Base-by-base conservation (phyloP, 1,139 yeast genomes). In the Kodamaea ohmeri region DNA sequence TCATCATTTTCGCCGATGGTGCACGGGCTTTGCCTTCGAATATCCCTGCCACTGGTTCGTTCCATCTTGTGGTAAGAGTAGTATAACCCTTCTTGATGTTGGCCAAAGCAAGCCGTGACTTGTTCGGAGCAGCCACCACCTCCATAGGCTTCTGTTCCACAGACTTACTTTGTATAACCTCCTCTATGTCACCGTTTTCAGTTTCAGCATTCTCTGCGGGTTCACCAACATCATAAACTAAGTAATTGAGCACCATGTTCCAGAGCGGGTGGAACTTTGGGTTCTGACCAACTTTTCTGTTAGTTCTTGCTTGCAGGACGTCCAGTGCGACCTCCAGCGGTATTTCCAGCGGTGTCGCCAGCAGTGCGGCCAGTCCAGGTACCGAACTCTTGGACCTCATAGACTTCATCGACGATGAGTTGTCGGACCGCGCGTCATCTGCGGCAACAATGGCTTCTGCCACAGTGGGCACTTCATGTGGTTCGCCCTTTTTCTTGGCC, bases 211-310 rank as follows among this genome's bases (percentile, higher is more conserved):
- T 32, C 7, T 39, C 31, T 6, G n/a, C n/a, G n/a, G n/a, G n/a
- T n/a, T 27, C 42, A 8, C 25, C 41, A 9, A 45, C 33, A 8
- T 62, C 57, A 40, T 65, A 66, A 1, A 58, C 63, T 4, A 67
- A 42, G 69, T 70, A 65, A 11, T 71, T 62, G 21, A 67, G 54
- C 7, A 66, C 36, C 40, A 62, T 63, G 41, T 60, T 64, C 73
- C 73, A 67, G 4, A 56, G 44, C 2, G 72, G 72, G 38, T 56
- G 58, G 44, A 64, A 66, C n/a, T 57, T 48, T 4, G 60, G 52
- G 28, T 52, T 51, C 49, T 39, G 43, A 1, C 43, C 47, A 1
- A 34, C 32, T n/a, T n/a, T n/a, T n/a, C n/a, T n/a, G n/a, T n/a
- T n/a, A n/a, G n/a, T n/a, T n/a, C n/a, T n/a, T n/a, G n/a, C n/a